phyloP scores from a whole-genome alignment of 371 early-diverging fungal genomes.

The Saksenaea vasiformis region DNA sequence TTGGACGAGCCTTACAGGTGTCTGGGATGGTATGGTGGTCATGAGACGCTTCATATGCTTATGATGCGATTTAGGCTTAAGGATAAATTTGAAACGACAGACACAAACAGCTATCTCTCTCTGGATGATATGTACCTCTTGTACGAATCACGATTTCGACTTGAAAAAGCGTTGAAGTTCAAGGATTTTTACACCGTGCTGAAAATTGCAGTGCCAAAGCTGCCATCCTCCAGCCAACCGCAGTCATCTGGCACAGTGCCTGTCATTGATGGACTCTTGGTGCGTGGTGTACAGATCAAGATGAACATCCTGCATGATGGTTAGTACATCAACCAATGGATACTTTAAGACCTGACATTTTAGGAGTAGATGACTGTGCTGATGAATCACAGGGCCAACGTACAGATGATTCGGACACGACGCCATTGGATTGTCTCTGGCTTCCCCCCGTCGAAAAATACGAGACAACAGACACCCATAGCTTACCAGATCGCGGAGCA shows the following conservation, averaged over 20 bases:
- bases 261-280: slow-evolving; percentile 19
- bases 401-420: no score
- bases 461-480: no score
- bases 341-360: no score
- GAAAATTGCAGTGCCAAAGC: slow-evolving; percentile 36
- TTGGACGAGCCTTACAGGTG: slow-evolving; percentile 43
- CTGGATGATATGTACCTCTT: slow-evolving; percentile 34
- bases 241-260: slow-evolving; percentile 2
- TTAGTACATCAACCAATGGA: neutral
- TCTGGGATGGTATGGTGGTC: slow-evolving; percentile 30
- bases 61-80: slow-evolving; percentile 23
- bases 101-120: slow-evolving; percentile 12
- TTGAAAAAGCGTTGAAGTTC: slow-evolving; percentile 31
- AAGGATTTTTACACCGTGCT: slow-evolving; percentile 36
- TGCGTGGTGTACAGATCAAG: slow-evolving; percentile 33
- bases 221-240: slow-evolving; percentile 5
- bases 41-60: neutral
- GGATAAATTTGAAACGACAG: slow-evolving; percentile 32
- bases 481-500: neutral
- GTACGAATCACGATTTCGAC: slow-evolving; percentile 33
- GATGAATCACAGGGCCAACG: no score
- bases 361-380: no score
- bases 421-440: no score
- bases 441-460: no score
- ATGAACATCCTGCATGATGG: slow-evolving; percentile 30